Conservation (phyloP, 31 red algal species). For the Odonthalia washingtoniensis region DNA sequence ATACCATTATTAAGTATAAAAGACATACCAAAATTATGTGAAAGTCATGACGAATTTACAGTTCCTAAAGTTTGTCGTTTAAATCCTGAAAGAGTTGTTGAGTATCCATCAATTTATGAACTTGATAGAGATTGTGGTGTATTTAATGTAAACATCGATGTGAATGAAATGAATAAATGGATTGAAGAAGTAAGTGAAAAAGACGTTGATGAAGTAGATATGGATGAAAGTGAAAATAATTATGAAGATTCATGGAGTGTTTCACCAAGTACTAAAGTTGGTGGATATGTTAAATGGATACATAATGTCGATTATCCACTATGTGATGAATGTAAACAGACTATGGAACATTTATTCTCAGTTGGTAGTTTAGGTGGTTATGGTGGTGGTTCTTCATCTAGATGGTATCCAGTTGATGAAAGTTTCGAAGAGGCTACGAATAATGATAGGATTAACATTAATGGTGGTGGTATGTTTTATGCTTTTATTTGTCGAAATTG, state of each 20-base stretch:
- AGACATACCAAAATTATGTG: neutral
- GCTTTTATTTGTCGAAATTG: slow-evolving; percentile 39
- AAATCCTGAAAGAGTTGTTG: slow-evolving; percentile 17
- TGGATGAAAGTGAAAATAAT: neutral
- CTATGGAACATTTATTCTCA: slow-evolving; percentile 39
- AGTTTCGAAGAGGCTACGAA: slow-evolving; percentile 8
- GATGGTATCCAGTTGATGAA: slow-evolving; percentile 35
- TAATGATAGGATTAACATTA: neutral
- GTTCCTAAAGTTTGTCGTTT: neutral
- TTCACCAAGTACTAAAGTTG: slow-evolving; percentile 27
- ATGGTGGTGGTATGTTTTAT: slow-evolving; percentile 31
- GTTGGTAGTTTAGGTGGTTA: slow-evolving; percentile 23
- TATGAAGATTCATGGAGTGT: slow-evolving; percentile 6
- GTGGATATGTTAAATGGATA: slow-evolving; percentile 31
- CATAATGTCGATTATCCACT: neutral
- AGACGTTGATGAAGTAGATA: slow-evolving; percentile 1
- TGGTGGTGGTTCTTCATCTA: neutral
- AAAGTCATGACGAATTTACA: neutral
- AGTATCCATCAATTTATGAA: slow-evolving; percentile 5
- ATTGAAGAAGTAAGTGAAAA: neutral
- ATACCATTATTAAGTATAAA: neutral
- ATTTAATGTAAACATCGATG: neutral
- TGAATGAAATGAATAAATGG: no score
- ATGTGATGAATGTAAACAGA: slow-evolving; percentile 20
- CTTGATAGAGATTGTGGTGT: slow-evolving; percentile 8